phyloP scores from a whole-genome alignment of 768 basidiomycete genomes.

The Ramaria sp. region DNA sequence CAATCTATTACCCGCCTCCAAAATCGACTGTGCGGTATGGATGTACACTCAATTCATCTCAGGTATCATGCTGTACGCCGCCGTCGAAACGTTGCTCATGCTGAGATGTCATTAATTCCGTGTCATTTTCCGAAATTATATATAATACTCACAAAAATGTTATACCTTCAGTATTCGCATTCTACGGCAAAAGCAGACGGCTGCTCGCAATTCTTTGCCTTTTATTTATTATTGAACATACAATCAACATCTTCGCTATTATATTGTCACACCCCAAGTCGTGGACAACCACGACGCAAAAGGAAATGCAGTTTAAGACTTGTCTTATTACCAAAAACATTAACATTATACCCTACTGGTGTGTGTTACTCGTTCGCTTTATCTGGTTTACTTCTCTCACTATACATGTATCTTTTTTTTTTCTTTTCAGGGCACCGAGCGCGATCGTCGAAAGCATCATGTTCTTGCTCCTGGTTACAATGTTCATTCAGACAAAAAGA shows the following conservation, averaged over 20 bases:
- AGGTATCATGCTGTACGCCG: background rate
- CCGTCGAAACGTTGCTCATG: background rate
- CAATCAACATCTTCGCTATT: background rate
- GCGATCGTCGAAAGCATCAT: background rate
- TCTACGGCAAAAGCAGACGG: background rate
- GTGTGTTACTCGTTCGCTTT: background rate
- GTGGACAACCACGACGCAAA: too few relatives aligned
- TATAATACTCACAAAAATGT: background rate
- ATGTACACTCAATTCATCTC: background rate
- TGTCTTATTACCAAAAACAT: too few relatives aligned
- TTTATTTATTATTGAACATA: background rate
- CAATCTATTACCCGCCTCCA: background rate
- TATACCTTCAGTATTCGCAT: conserved; percentile 1
- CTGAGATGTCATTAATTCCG: background rate
- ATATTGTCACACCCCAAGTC: background rate
- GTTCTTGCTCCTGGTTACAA: background rate
- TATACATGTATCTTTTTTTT: too few relatives aligned
- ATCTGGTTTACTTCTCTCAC: background rate
- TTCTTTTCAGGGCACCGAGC: background rate
- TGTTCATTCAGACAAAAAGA: background rate
- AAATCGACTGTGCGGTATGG: background rate
- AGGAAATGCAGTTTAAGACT: too few relatives aligned
- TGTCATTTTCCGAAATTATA: background rate
- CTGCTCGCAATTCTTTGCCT: background rate
- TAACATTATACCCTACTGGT: background rate